Evolutionary conservation across 2,329 filamentous ascomycete genomes (phyloP), one percentile per base, ranked within the genome.

Genomic region (Aspergillus puulaauensis): DNA sequence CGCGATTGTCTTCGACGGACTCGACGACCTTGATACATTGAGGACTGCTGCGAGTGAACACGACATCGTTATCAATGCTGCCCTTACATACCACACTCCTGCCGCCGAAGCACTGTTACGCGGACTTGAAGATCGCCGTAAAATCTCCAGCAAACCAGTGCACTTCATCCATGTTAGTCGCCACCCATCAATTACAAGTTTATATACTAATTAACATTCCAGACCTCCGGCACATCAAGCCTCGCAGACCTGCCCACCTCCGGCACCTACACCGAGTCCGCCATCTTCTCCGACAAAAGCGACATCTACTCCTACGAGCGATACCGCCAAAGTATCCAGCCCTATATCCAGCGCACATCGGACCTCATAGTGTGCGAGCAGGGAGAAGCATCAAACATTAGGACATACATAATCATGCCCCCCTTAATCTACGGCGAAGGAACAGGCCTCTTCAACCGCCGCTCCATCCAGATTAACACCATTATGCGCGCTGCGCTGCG

Each of bases 361-460:
- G 79, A 82, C 56, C 61, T 83, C 6, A 66, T 68, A 3, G 76
- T 81, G 12, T 63, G 81, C 1, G 70, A 78, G 6, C 65, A 66
- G 1, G 77, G 78, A 1, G 60, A 77, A 15, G 66, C 71, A 17
- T 45, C 71, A 0, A 72, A 74, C 3, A 75, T 84, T 2, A 75
- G 75, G 56, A 79, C 80, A 0, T 69, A 77, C 45, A 72, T 81
- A 47, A 69, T 83, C 45, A 80, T 79, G 73, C 70, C 74, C 0
- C 79, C 79, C 0, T 73, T 75, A 3, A 79, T 84, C 47, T 84
- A 77, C 62, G 81, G 81, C 14, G 33, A 24, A 12, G 60, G 60
- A 17, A 55, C 54, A 5, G 17, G 56, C 62, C 1, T 78, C 79
- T 6, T 71, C 68, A 52, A 60, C 31, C 14, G 33, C 15, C 1